Evolutionary conservation across 495 filamentous ascomycete species (phyloP).

Genomic region (Tuber melanosporum): DNA sequence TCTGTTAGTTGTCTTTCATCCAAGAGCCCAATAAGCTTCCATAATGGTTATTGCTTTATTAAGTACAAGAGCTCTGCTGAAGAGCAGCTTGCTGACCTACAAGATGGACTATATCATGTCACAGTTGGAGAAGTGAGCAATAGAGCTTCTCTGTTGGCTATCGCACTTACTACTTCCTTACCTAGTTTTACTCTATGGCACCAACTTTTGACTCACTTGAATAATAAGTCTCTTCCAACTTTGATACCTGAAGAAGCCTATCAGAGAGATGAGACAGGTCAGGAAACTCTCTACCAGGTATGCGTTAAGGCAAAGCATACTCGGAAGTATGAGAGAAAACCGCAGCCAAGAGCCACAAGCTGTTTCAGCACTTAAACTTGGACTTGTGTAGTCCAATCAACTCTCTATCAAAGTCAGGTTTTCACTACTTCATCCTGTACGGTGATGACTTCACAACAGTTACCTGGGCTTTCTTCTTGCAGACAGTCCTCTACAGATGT

Average conservation of each 20-base stretch:
- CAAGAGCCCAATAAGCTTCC: neutral
- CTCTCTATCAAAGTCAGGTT: too few relatives aligned
- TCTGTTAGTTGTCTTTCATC: neutral
- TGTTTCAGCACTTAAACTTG: neutral
- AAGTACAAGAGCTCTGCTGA: neutral
- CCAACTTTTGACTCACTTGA: neutral
- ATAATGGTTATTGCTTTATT: neutral
- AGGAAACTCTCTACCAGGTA: neutral
- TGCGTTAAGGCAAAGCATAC: neutral
- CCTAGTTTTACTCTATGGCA: neutral
- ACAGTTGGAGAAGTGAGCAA: too few relatives aligned
- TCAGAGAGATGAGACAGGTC: neutral
- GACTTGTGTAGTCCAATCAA: too few relatives aligned
- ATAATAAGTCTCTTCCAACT: neutral
- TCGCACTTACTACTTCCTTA: neutral
- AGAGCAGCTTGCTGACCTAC: neutral
- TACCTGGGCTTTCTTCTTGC: too few relatives aligned
- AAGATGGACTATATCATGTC: neutral
- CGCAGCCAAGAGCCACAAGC: neutral
- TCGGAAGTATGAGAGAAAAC: too few relatives aligned
- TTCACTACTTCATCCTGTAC: too few relatives aligned
- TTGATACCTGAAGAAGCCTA: neutral
- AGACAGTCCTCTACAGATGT: too few relatives aligned
- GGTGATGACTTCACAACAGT: too few relatives aligned
- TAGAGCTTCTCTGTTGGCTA: neutral